These are phyloP conservation scores for Linum usitatissimum DNA, from an alignment of 345 rosid genomes.

Conservation along the genomic window DNA sequence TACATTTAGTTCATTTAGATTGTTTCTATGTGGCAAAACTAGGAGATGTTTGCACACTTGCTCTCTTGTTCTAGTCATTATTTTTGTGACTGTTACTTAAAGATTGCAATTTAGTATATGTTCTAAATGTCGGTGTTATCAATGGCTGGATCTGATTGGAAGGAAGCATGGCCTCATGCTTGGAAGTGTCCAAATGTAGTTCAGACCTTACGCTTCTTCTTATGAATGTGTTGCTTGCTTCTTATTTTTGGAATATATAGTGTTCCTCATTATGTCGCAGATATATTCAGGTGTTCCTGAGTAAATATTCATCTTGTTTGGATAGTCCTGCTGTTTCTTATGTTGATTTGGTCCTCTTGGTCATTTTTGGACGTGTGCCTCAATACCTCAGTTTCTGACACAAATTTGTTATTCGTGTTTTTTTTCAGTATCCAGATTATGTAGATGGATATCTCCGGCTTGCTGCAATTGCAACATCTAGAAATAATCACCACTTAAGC, in stretches of 20 bases:
- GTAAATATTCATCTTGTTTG: too few relatives aligned
- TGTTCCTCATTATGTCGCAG: too few relatives aligned
- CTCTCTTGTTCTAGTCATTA: background rate
- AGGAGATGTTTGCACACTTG: background rate
- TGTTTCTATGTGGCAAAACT: too few relatives aligned
- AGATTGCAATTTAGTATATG: background rate
- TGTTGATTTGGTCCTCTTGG: too few relatives aligned
- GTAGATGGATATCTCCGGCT: constrained; percentile 92
- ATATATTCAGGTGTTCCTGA: too few relatives aligned
- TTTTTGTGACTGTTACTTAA: background rate
- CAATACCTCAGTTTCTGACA: background rate
- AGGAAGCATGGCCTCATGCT: background rate
- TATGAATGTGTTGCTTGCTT: background rate
- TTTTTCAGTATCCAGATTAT: constrained; percentile 73
- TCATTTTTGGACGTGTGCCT: too few relatives aligned
- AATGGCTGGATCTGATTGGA: background rate
- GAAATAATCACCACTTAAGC: constrained; percentile 78
- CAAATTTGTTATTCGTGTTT: background rate
- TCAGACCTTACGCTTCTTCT: background rate
- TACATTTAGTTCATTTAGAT: constrained; percentile 16
- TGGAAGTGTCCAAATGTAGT: background rate
- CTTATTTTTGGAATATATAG: background rate
- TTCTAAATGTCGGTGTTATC: background rate
- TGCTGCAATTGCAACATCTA: constrained; percentile 82
- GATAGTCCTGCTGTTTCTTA: too few relatives aligned